Evolutionary conservation across 495 filamentous ascomycete species (phyloP).

Genomic region (Penicillium subrubescens): DNA sequence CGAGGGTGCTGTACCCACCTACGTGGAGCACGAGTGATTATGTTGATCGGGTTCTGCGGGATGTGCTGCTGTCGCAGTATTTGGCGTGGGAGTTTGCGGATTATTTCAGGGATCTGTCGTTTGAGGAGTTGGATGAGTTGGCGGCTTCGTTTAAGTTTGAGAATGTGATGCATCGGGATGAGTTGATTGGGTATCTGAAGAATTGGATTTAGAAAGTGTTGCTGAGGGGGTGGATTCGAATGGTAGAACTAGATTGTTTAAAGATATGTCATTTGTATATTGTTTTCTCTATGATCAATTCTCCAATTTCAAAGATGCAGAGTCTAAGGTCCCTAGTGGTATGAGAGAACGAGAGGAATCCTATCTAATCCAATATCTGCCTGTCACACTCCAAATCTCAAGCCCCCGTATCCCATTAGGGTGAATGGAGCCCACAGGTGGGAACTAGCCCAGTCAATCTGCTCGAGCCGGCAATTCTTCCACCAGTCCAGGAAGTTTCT

Average conservation of each 20-base stretch:
- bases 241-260: no score
- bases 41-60: not conserved
- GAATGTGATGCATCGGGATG: not conserved
- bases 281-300: no score
- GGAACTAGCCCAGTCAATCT: not conserved
- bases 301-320: no score
- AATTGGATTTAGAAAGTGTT: not conserved
- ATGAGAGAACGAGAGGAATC: no score
- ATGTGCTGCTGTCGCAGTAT: not conserved
- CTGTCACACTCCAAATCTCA: not conserved
- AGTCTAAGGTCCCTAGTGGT: no score
- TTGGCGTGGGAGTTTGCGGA: not conserved
- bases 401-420: not conserved
- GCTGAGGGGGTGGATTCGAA: not conserved
- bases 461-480: no score
- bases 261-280: not conserved
- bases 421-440: not conserved
- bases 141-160: conserved; percentile 1
- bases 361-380: no score
- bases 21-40: not conserved
- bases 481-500: no score
- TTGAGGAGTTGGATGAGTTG: conserved; percentile 2
- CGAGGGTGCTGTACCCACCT: not conserved
- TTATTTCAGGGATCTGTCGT: not conserved
- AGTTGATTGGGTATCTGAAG: not conserved